Conservation (phyloP, 2,329 filamentous ascomycete species). For the Penicillium sp. region DNA sequence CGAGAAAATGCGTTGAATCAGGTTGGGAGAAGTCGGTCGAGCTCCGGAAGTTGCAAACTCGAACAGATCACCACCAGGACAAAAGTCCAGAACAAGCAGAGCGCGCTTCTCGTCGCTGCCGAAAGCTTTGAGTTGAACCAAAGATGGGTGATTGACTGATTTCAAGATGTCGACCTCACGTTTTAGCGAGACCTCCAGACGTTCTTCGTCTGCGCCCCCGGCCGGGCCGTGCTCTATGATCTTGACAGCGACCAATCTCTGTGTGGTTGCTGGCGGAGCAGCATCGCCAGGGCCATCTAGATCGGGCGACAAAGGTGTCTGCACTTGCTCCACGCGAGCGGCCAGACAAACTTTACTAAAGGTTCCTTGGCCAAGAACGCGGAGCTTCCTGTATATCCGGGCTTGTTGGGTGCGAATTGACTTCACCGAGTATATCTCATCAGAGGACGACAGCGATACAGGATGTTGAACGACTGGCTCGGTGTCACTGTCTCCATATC, state of each 20-base stretch:
- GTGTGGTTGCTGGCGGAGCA: conserved; percentile 54
- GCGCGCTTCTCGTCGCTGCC: conserved; percentile 79
- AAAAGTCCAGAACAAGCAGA: conserved; percentile 84
- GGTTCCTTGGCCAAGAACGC: conserved; percentile 83
- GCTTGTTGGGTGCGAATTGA: conserved; percentile 67
- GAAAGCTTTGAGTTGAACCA: conserved; percentile 90
- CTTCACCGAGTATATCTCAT: conserved; percentile 68
- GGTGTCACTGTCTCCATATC: conserved; percentile 52
- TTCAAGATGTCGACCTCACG: conserved; percentile 93
- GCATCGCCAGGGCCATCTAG: conserved; percentile 11
- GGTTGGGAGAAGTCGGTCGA: conserved; percentile 62
- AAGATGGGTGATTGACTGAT: conserved; percentile 79
- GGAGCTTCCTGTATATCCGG: conserved; percentile 75
- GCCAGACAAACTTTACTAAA: conserved; percentile 94
- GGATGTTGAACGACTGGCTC: conserved; percentile 32
- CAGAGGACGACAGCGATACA: conserved; percentile 21
- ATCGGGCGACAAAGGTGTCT: conserved; percentile 15
- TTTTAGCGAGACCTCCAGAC: conserved; percentile 89
- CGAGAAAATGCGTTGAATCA: conserved; percentile 83
- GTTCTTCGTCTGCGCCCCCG: conserved; percentile 87
- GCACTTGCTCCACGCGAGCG: conserved; percentile 67
- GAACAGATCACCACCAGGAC: conserved; percentile 90
- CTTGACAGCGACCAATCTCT: conserved; percentile 88
- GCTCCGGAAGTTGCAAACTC: conserved; percentile 77
- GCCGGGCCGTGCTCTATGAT: conserved; percentile 92